Evolutionary conservation across 148 eudicot species (phyloP).

Genomic region (Persicaria tinctoria): DNA sequence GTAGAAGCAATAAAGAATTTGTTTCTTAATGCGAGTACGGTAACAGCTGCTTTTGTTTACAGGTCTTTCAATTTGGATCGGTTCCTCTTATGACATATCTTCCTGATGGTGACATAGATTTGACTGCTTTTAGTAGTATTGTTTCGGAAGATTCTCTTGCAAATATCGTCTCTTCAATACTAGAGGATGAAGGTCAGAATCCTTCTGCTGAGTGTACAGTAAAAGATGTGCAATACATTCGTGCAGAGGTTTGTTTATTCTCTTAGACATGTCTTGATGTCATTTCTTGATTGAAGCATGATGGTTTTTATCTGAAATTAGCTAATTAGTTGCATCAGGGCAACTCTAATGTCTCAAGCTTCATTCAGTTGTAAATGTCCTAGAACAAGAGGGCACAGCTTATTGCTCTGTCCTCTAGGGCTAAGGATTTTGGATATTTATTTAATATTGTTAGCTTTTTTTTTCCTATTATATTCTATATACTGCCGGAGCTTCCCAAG

Average conservation of each 20-base stretch:
- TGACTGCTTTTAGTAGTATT: constrained; percentile 65
- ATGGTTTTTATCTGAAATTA: neutral
- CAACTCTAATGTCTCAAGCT: neutral
- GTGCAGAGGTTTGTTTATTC: constrained; percentile 67
- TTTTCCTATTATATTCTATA: neutral
- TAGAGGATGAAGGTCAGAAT: constrained; percentile 60
- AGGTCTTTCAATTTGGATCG: constrained; percentile 90
- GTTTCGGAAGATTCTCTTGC: constrained; percentile 54
- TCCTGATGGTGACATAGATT: constrained; percentile 95
- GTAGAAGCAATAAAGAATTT: neutral
- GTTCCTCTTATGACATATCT: constrained; percentile 93
- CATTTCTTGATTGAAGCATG: neutral
- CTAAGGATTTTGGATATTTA: constrained; percentile 1
- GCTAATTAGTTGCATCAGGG: neutral
- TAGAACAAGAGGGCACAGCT: neutral
- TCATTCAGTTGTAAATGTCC: neutral
- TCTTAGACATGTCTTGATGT: constrained; percentile 13
- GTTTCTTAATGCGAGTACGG: neutral
- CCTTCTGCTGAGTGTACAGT: constrained; percentile 59
- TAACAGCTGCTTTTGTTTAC: constrained; percentile 8
- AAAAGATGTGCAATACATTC: constrained; percentile 82
- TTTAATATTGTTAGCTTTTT: neutral
- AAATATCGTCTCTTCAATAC: constrained; percentile 44
- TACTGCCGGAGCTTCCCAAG: neutral
- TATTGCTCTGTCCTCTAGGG: constrained; percentile 2